Percentiles rank a stretch among this genome's conserved stretches.
These are phyloP conservation scores for Verticillium alfalfae DNA, from an alignment of 2,329 filamentous ascomycete species.

Conservation along the genomic window DNA sequence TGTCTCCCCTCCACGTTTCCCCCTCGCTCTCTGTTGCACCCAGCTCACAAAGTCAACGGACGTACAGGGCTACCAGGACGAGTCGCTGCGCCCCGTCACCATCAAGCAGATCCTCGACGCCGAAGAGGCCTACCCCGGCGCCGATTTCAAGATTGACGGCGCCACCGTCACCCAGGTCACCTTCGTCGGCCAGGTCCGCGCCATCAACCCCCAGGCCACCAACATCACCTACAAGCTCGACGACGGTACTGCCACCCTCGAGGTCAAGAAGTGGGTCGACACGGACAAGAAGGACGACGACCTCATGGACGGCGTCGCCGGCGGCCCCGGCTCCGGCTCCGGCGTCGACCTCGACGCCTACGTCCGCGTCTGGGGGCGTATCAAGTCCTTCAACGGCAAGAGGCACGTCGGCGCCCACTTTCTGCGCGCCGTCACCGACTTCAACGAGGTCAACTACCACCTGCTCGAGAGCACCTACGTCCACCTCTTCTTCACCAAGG, in stretches of 20 bases:
- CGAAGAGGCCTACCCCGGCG: slow-evolving; percentile 64
- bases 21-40: not conserved
- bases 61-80: slow-evolving; percentile 55
- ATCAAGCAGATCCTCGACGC: slow-evolving; percentile 91
- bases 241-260: slow-evolving; percentile 87
- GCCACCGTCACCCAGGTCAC: slow-evolving; percentile 69
- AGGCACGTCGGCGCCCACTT: slow-evolving; percentile 74
- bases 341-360: slow-evolving; percentile 69
- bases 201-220: slow-evolving; percentile 78
- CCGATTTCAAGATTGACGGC: slow-evolving; percentile 80
- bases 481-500: slow-evolving; percentile 77
- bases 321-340: slow-evolving; percentile 39
- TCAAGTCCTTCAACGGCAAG: slow-evolving; percentile 82
- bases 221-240: slow-evolving; percentile 92
- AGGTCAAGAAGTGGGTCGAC: slow-evolving; percentile 86
- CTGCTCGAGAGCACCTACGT: slow-evolving; percentile 84
- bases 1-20: not conserved
- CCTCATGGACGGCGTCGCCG: slow-evolving; percentile 28
- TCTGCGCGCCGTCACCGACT: slow-evolving; percentile 73
- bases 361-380: slow-evolving; percentile 77
- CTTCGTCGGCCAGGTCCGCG: slow-evolving; percentile 86
- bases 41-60: not conserved
- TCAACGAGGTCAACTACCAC: slow-evolving; percentile 92
- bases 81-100: slow-evolving; percentile 87
- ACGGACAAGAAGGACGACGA: slow-evolving; percentile 45